Evolutionary conservation across 2,329 filamentous ascomycete genomes (phyloP).

Genomic region (Orbilia blumenaviensis): DNA sequence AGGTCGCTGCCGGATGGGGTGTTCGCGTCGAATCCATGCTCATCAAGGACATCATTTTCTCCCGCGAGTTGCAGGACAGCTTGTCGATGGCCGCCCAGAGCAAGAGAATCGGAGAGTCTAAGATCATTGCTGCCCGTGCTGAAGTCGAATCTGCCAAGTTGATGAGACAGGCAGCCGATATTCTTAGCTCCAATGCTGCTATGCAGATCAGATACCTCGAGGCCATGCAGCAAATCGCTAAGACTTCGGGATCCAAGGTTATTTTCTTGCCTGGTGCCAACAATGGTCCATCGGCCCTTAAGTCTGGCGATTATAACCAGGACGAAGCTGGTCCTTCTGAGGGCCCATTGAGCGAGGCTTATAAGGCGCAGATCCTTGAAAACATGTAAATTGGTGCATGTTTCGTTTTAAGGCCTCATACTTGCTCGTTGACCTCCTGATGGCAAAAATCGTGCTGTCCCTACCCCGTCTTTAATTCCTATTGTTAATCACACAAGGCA

Average conservation of each 20-base stretch:
- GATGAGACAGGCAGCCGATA: slow-evolving; percentile 92
- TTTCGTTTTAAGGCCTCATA: neutral
- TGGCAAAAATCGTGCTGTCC: neutral
- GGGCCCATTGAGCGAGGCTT: slow-evolving; percentile 30
- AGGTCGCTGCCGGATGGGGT: slow-evolving; percentile 92
- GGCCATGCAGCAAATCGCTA: slow-evolving; percentile 98
- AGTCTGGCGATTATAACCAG: slow-evolving; percentile 3
- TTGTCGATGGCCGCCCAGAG: slow-evolving; percentile 98
- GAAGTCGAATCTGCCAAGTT: slow-evolving; percentile 96
- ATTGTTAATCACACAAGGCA: neutral
- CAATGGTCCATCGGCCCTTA: slow-evolving; percentile 58
- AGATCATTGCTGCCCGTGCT: slow-evolving; percentile 95
- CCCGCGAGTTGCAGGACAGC: slow-evolving; percentile 90
- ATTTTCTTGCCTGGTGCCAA: slow-evolving; percentile 78
- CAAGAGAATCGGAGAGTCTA: slow-evolving; percentile 97
- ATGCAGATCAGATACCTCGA: slow-evolving; percentile 99
- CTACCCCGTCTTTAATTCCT: neutral
- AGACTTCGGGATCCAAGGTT: slow-evolving; percentile 86
- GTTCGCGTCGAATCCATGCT: slow-evolving; percentile 98
- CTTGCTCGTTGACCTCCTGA: neutral
- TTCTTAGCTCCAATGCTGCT: slow-evolving; percentile 86
- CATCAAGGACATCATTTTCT: slow-evolving; percentile 99
- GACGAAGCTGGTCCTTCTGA: slow-evolving; percentile 10
- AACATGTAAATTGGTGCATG: slow-evolving; percentile 33
- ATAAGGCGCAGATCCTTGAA: slow-evolving; percentile 35